Conservation (phyloP, 257 asterid species). For the Cordia subcordata region DNA sequence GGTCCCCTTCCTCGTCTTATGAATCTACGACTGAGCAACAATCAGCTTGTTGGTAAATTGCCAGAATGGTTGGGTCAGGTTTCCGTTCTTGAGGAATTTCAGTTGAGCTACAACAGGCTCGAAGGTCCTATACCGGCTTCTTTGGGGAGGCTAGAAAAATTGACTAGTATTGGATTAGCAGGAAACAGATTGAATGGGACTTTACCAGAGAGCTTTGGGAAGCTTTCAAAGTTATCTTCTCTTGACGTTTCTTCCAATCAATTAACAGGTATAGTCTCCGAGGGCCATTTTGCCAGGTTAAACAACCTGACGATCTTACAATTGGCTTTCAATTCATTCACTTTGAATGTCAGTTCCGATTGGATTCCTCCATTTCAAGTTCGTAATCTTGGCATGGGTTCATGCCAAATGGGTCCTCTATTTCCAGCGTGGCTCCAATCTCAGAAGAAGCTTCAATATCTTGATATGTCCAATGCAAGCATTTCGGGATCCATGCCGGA, state of each 20-base stretch:
- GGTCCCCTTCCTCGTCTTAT: conserved; percentile 26
- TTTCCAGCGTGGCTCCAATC: conserved; percentile 51
- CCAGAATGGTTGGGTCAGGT: conserved; percentile 44
- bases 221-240: conserved; percentile 25
- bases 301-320: conserved; percentile 22
- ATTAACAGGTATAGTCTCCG: conserved; percentile 31
- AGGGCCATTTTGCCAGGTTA: conserved; percentile 34
- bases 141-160: conserved; percentile 28
- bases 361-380: conserved; percentile 50
- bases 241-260: conserved; percentile 37
- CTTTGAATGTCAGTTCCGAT: conserved; percentile 27
- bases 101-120: conserved; percentile 25
- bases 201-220: conserved; percentile 35
- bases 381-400: conserved; percentile 36
- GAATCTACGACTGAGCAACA: conserved; percentile 22
- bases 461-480: conserved; percentile 49
- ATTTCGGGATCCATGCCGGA: conserved; percentile 38
- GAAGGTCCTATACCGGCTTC: conserved; percentile 48
- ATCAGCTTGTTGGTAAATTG: conserved; percentile 28
- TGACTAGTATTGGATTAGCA: conserved; percentile 19
- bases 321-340: conserved; percentile 33
- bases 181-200: conserved; percentile 39
- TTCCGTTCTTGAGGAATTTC: conserved; percentile 27
- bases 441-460: conserved; percentile 30
- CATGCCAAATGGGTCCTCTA: conserved; percentile 36